These are phyloP conservation scores for Pichia sp. DNA, from an alignment of 1,139 yeast genomes.

Conservation along the genomic window DNA sequence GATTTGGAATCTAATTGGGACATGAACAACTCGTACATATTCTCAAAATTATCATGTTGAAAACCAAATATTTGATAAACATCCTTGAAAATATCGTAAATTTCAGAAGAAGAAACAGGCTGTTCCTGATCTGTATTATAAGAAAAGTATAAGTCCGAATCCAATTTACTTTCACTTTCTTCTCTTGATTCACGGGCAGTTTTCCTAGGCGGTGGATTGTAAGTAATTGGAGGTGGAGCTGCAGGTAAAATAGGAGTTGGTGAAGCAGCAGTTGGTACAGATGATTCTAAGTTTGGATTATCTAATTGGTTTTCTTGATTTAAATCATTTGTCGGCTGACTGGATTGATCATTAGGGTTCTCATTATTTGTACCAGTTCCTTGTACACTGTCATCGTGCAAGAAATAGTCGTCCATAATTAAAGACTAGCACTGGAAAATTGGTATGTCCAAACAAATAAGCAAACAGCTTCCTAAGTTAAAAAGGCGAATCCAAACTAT, in stretches of 20 bases:
- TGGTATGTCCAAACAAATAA: too few species aligned
- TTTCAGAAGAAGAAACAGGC: constrained; percentile 79
- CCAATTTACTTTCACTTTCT: constrained; percentile 15
- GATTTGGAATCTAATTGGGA: constrained; percentile 88
- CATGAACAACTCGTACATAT: constrained; percentile 96
- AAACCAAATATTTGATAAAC: constrained; percentile 90
- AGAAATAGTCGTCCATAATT: constrained; percentile 7
- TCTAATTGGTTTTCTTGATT: neutral
- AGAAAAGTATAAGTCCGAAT: constrained; percentile 84
- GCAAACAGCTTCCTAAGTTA: too few species aligned
- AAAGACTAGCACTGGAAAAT: too few species aligned
- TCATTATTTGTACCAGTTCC: neutral
- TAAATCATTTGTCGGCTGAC: neutral
- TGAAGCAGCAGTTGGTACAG: neutral
- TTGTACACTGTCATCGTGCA: constrained; percentile 2
- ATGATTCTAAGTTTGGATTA: neutral
- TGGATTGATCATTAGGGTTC: too few species aligned
- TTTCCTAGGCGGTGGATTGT: neutral
- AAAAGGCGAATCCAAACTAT: too few species aligned
- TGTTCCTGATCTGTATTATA: constrained; percentile 92
- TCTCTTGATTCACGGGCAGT: constrained; percentile 5
- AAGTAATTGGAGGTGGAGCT: neutral
- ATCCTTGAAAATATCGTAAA: constrained; percentile 87
- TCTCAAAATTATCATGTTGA: constrained; percentile 96
- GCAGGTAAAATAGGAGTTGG: neutral